Evolutionary conservation across 257 asterid genomes (phyloP).

Genomic region (Paraleonurus japonicus): DNA sequence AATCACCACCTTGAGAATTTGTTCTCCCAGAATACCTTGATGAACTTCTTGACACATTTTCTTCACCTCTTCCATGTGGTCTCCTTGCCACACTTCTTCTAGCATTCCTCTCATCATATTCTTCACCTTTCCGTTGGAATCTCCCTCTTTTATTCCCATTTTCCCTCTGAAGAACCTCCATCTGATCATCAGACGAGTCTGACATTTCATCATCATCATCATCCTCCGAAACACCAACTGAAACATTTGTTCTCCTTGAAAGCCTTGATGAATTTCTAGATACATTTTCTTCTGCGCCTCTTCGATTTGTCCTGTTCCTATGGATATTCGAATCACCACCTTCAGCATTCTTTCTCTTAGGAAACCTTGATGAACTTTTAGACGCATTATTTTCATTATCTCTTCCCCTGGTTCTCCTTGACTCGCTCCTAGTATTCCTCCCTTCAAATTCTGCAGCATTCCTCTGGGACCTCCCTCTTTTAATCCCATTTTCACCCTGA

Average conservation of each 20-base stretch:
- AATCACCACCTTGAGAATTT: conserved; percentile 29
- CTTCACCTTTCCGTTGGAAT: conserved; percentile 7
- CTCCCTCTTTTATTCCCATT: conserved; percentile 16
- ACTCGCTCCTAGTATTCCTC: conserved; percentile 20
- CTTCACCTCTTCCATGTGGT: conserved; percentile 24
- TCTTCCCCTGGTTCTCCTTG: too few species aligned
- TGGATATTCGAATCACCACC: background rate
- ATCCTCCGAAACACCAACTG: background rate
- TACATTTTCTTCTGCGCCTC: conserved; percentile 12
- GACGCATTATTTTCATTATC: too few species aligned
- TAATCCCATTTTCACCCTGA: conserved; percentile 17
- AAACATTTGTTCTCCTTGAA: conserved; percentile 1
- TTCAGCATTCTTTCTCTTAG: background rate
- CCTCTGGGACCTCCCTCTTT: conserved; percentile 15
- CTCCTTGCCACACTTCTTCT: conserved; percentile 22
- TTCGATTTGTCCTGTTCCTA: conserved; percentile 23
- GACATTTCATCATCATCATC: conserved; percentile 30
- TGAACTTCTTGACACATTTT: conserved; percentile 28
- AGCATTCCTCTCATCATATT: conserved; percentile 19
- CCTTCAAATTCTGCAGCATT: conserved; percentile 17
- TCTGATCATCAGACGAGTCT: conserved; percentile 31
- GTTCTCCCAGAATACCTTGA: conserved; percentile 30
- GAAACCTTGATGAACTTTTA: background rate
- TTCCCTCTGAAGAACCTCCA: conserved; percentile 26
- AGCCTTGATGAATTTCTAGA: background rate